A percentile compares a stretch with the other conserved stretches of the same genome.
These are phyloP conservation scores for Oropetium thomaeum DNA, from an alignment of 176 grass and related monocot genomes.

Conservation along the genomic window DNA sequence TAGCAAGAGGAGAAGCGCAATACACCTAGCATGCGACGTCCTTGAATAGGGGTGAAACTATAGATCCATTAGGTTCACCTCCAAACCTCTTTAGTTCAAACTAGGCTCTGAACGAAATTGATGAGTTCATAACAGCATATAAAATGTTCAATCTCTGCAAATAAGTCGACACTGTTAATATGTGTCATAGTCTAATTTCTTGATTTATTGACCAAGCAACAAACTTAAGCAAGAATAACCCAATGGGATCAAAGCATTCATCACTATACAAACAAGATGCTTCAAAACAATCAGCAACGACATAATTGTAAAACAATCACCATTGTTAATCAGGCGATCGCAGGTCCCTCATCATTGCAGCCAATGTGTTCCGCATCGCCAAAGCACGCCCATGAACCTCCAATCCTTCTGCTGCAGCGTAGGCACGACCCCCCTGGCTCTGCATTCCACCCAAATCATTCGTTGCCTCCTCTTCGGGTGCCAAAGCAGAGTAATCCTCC, in stretches of 20 bases:
- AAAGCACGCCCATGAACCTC: conserved; percentile 43
- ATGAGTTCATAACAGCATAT: background rate
- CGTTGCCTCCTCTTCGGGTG: conserved; percentile 27
- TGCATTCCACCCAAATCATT: background rate
- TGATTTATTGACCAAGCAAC: conserved; percentile 32
- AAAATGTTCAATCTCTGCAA: background rate
- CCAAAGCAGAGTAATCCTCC: conserved; percentile 67
- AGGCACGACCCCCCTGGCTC: background rate
- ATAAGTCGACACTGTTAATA: background rate
- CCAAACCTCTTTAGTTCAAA: too few relatives aligned
- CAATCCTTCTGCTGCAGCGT: conserved; percentile 20
- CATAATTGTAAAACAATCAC: conserved; percentile 35
- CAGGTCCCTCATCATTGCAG: conserved; percentile 10
- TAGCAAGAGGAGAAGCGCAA: conserved; percentile 42
- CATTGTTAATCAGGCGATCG: conserved; percentile 1
- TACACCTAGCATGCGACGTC: conserved; percentile 39
- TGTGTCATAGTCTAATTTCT: conserved; percentile 1
- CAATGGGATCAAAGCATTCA: conserved; percentile 32
- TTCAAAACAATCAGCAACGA: conserved; percentile 38
- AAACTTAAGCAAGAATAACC: conserved; percentile 25
- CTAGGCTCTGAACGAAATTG: background rate
- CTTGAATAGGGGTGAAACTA: too few relatives aligned
- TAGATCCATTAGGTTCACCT: too few relatives aligned
- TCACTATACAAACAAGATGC: conserved; percentile 24
- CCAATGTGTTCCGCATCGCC: conserved; percentile 39